phyloP scores from a whole-genome alignment of 805 yeast genomes.

The Barnettozyma californica region DNA sequence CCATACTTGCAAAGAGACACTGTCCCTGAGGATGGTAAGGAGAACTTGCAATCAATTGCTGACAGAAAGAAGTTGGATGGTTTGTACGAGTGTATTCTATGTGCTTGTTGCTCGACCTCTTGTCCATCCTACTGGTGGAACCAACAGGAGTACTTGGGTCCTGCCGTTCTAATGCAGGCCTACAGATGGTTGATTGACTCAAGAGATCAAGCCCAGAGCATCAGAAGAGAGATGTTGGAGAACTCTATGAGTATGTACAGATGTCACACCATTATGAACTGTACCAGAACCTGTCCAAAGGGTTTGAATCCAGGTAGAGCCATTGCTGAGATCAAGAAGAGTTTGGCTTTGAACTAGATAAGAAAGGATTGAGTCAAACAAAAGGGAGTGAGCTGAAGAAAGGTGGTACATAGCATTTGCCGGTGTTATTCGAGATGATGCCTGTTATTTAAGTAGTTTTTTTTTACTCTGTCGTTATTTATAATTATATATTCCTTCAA shows the following conservation, averaged over 20 bases:
- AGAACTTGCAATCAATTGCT: conserved; percentile 82
- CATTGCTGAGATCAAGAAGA: conserved; percentile 94
- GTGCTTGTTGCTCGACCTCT: conserved; percentile 98
- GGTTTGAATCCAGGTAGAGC: conserved; percentile 97
- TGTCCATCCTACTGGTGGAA: conserved; percentile 99
- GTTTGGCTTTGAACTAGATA: conserved; percentile 68
- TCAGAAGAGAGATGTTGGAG: conserved; percentile 85
- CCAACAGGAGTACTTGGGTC: conserved; percentile 97
- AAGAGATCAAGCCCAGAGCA: conserved; percentile 82
- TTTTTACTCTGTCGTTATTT: background rate
- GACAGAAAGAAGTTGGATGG: conserved; percentile 98
- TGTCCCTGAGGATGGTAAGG: conserved; percentile 85
- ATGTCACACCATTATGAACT: conserved; percentile 99
- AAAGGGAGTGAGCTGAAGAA: background rate
- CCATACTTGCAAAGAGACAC: conserved; percentile 84
- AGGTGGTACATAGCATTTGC: conserved; percentile 2
- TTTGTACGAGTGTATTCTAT: conserved; percentile 91
- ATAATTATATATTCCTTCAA: conserved; percentile 6
- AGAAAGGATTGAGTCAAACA: background rate
- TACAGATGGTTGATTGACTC: conserved; percentile 98
- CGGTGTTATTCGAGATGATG: conserved; percentile 2
- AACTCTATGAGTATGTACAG: conserved; percentile 97
- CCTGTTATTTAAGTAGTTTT: conserved; percentile 1
- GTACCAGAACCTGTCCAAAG: conserved; percentile 97
- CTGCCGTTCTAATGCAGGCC: conserved; percentile 98